Evolutionary conservation across 768 basidiomycete species (phyloP), one percentile per base, ranked within the genome.

Genomic region (Suillus lakei): DNA sequence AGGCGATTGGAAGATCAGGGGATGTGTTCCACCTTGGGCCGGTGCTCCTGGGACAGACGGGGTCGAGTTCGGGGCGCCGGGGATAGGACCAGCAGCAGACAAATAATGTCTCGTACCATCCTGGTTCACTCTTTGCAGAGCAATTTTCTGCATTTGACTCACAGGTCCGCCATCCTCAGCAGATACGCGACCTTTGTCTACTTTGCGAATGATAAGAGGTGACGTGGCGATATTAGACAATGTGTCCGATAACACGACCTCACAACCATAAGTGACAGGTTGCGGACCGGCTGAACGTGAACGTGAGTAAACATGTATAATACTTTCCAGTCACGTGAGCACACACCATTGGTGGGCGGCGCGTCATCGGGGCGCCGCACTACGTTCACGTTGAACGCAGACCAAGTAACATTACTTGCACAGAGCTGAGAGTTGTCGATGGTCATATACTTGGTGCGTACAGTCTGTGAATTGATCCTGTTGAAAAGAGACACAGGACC

Each of bases 381-480:
- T 63, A 97, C 91, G 75, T 94, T 94, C 73, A 97, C 92, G 73
- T 91, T 94, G 82, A 97, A 96, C 41, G 96, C 95, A 64, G 94
- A 94, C 96, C 95, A 97, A 54, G 91, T 85, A 68, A 92, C 83
- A 74, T 95, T 95, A 77, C 91, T 94, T n/a, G 95, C 93, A 79
- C 91, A 91, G 64, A 95, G 80, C 73, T 90, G 88, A 60, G 86
- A 88, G 70, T 89, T 87, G 70, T 96, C 94, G 75, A 96, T 90
- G 62, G 92, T 93, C 93, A 98, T 95, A 78, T 96, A 98, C 82
- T 97, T 97, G 64, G 96, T 98, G 74, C 96, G 91, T 66, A 97
- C 95, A 44, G 96, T 95, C 80, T 98, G 96, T 16, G 93, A 93
- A 79, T 97, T 96, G 84, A 98, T 95, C 72, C 96, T 91, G 77